phyloP scores from a whole-genome alignment of 108 stramenopile species.

The Mediolabrus comicus region DNA sequence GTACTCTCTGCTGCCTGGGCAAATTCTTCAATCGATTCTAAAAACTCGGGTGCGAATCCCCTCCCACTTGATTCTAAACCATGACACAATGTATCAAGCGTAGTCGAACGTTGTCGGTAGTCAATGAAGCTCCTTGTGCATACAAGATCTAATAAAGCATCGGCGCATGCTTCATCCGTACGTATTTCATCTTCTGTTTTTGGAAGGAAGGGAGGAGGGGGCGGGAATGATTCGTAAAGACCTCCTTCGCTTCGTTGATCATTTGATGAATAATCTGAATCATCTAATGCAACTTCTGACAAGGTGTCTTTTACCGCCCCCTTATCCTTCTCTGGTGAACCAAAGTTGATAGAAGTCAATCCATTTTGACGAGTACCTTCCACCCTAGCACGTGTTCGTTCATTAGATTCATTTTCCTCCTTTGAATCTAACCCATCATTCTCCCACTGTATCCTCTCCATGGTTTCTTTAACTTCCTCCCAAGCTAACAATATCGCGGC shows the following conservation, averaged over 20 bases:
- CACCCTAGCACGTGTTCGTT: background rate
- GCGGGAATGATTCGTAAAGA: background rate
- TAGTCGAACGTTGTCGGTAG: constrained; percentile 43
- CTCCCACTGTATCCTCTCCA: constrained; percentile 13
- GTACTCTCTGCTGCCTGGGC: constrained; percentile 46
- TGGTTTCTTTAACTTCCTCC: constrained; percentile 24
- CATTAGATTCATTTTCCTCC: background rate
- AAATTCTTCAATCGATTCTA: constrained; percentile 64
- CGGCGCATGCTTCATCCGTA: constrained; percentile 15
- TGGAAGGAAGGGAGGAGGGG: background rate
- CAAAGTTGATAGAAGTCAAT: background rate
- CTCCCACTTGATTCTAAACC: constrained; percentile 51
- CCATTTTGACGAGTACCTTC: background rate
- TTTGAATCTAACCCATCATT: constrained; percentile 4
- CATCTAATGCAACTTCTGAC: constrained; percentile 27
- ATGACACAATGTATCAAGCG: constrained; percentile 45
- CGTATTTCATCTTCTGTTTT: background rate
- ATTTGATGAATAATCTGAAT: background rate
- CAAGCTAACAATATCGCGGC: constrained; percentile 44
- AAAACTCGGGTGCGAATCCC: constrained; percentile 57
- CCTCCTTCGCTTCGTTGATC: background rate
- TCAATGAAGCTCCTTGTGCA: constrained; percentile 18
- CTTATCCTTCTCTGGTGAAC: background rate
- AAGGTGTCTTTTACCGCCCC: constrained; percentile 13
- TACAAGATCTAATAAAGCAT: constrained; percentile 38